Base-by-base conservation (phyloP, 169 alveolate genomes). In the Prorocentrum cordatum region DNA sequence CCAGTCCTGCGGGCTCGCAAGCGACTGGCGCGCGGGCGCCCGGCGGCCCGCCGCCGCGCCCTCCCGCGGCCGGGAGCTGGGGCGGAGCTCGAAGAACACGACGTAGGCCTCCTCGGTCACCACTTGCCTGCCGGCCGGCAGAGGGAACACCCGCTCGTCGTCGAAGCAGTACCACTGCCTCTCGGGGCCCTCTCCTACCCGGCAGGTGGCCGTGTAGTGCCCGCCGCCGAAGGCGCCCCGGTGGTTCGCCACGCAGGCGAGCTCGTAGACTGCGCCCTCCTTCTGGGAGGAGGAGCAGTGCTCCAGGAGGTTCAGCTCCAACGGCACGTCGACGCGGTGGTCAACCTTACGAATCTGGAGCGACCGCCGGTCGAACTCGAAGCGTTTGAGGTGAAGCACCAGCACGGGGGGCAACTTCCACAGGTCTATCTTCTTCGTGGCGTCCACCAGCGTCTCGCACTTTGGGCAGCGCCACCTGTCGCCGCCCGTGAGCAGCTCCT, bases 201-300 rank as follows among this genome's bases (percentile, higher is more conserved):
- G 73, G 75, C 88, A 77, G 47, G 88, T 77, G 6, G 88, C 88
- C 1, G 88, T 77, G 88, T 77, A 77, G 75, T 77, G 88, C 18
- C 88, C 88, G 38, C 42, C 36, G 16, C 88, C 68, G 26, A 36
- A 58, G 20, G 64, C 88, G 3, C 88, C 88, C 42, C 58, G 38
- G n/a, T 77, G 88, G 64, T 77, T 77, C 7, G 88, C 88, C 29
- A 77, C 88, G 9, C 88, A 77, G 2, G 88, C 71, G 35, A 77
- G 75, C 1, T 62, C 32, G 45, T 77, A 77, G 27, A 64, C 22
- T 1, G 88, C 88, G 12, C 75, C 88, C 64, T 77, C 39, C 42
- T 36, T 64, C 32, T 77, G 88, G 50, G 32, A 29, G 16, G 88
- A 77, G 0, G 71, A 45, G 32, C 88, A 77, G 22, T 59, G 36